These are phyloP conservation scores for Fusarium sp. DNA, from an alignment of 2,329 filamentous ascomycete species.

Conservation along the genomic window DNA sequence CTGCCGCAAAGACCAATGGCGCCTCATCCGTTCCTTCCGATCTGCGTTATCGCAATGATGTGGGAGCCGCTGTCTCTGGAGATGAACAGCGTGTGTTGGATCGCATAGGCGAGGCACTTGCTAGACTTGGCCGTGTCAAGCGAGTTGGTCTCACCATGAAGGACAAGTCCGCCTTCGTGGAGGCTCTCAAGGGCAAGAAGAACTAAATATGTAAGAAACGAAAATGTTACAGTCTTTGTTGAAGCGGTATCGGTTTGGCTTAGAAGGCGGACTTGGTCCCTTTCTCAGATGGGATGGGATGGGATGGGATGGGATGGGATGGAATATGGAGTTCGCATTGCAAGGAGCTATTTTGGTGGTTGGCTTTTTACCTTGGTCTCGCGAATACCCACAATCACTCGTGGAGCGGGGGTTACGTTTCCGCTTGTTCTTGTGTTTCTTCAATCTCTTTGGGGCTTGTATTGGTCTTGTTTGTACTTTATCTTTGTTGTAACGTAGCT, in stretches of 20 bases:
- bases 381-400: conserved; percentile 25
- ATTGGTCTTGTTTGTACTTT: background rate
- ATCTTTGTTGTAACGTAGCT: conserved; percentile 8
- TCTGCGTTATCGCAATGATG: conserved; percentile 44
- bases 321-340: conserved; percentile 37
- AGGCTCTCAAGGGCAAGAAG: conserved; percentile 67
- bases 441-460: background rate
- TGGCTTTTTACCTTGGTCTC: conserved; percentile 19
- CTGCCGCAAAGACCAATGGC: conserved; percentile 53
- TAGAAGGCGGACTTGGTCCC: conserved; percentile 2
- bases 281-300: background rate
- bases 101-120: conserved; percentile 84
- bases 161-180: conserved; percentile 87
- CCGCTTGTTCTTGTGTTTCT: conserved; percentile 2
- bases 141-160: conserved; percentile 84
- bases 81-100: conserved; percentile 81
- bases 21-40: conserved; percentile 44
- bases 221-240: background rate
- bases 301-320: background rate
- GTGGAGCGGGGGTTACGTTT: conserved; percentile 10
- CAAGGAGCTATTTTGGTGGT: conserved; percentile 37
- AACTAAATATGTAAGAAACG: conserved; percentile 38
- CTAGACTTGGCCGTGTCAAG: conserved; percentile 88
- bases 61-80: conserved; percentile 51
- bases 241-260: conserved; percentile 5